phyloP scores from a whole-genome alignment of 2,329 filamentous ascomycete species.

The Aspergillus transmontanensis region DNA sequence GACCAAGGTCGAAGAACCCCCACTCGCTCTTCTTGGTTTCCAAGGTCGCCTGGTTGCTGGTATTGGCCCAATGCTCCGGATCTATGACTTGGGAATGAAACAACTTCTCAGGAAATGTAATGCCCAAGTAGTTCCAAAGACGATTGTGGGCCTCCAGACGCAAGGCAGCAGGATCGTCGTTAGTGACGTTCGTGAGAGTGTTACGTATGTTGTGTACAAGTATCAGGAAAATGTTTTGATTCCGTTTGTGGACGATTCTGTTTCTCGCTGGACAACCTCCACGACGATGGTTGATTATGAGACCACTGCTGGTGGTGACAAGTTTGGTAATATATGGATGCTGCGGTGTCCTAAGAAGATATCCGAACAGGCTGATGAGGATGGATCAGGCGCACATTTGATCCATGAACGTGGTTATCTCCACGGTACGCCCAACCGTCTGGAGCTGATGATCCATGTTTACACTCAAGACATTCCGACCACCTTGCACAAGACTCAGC shows the following conservation, averaged over 20 bases:
- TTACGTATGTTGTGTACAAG: slow-evolving; percentile 94
- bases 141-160: slow-evolving; percentile 87
- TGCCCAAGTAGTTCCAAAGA: slow-evolving; percentile 72
- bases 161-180: slow-evolving; percentile 90
- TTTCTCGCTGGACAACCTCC: slow-evolving; percentile 87
- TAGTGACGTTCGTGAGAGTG: slow-evolving; percentile 87
- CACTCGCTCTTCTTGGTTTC: slow-evolving; percentile 87
- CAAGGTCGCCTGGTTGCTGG: slow-evolving; percentile 88
- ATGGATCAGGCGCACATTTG: slow-evolving; percentile 87
- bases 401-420: slow-evolving; percentile 87
- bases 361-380: slow-evolving; percentile 88
- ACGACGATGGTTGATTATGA: slow-evolving; percentile 97
- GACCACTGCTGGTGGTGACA: slow-evolving; percentile 90
- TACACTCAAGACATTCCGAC: slow-evolving; percentile 92
- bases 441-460: slow-evolving; percentile 84
- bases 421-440: slow-evolving; percentile 81
- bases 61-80: slow-evolving; percentile 75
- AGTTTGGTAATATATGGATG: slow-evolving; percentile 96
- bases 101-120: slow-evolving; percentile 92
- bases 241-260: slow-evolving; percentile 86
- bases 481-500: slow-evolving; percentile 81
- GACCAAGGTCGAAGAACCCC: slow-evolving; percentile 86
- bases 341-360: slow-evolving; percentile 83
- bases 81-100: slow-evolving; percentile 92
- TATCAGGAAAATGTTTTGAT: slow-evolving; percentile 87